Base-by-base conservation (phyloP, 2,329 filamentous ascomycete species). In the Pezicula carpinea region DNA sequence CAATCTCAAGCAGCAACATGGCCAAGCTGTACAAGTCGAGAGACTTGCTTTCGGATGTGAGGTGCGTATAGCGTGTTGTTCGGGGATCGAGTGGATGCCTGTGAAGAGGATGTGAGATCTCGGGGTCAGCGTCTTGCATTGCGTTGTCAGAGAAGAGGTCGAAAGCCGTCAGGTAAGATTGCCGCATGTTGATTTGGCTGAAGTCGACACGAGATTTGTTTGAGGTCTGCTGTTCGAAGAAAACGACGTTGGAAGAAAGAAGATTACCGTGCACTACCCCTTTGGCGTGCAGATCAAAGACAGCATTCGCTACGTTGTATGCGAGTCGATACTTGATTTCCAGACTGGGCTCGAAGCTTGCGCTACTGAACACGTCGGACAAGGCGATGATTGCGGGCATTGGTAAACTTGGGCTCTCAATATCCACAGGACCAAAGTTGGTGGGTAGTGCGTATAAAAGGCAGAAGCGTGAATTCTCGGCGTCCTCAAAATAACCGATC, bases 271-370 rank as follows among this genome's bases (percentile, higher is more conserved):
- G 87, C 0, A 76, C 77, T 44, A 89, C 78, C 13, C 81, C 79
- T 34, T 83, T 75, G 2, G 77, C 75, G 60, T 91, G 87, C 63
- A 91, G 72, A 53, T 86, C 83, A 58, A 87, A 87, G 29, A 91
- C 75, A 3, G 85, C 86, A 53, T 83, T 83, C 26, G 80, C 79
- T 3, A 91, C 71, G 53, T 88, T 87, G 44, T 85, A 76, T 3
- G 87, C 87, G 43, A 92, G 72, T 13, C 83, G 77, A 59, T 89
- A 91, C 57, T 88, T 87, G 48, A 84, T 82, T 66, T 92, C 87
- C 0, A 91, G 70, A 31, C 79, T 77, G 0, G 85, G 85, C 57
- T 85, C 80, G 31, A 75, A 76, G 43, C 72, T 71, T 1, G 74
- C 70, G 14, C 55, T 59, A 66, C 55, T 57, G 0, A 85, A 69